Percentiles rank a stretch among this genome's conserved stretches.
Conservation (phyloP, 176 grass and related monocot species). For the Phyllostachys edulis region DNA sequence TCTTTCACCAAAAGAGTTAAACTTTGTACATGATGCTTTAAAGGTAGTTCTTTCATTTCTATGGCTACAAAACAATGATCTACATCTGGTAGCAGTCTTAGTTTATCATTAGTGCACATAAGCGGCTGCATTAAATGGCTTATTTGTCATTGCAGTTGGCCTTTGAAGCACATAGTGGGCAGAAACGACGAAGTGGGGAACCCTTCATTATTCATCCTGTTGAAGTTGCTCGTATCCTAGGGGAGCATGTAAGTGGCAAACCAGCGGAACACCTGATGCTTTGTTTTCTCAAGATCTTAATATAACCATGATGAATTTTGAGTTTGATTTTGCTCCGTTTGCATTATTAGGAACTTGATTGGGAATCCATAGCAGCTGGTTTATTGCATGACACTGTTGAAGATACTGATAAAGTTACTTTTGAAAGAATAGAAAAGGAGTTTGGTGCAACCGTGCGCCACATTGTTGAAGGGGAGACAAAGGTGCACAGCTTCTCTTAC, state of each 20-base stretch:
- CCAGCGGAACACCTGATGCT: neutral
- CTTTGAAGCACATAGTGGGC: constrained; percentile 86
- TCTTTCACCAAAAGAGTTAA: constrained; percentile 76
- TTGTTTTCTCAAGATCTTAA: constrained; percentile 5
- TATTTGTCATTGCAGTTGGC: constrained; percentile 66
- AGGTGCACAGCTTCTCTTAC: constrained; percentile 39
- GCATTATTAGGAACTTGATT: constrained; percentile 85
- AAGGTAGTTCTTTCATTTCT: constrained; percentile 51
- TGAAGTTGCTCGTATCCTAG: constrained; percentile 96
- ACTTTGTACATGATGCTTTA: constrained; percentile 81
- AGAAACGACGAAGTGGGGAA: constrained; percentile 92
- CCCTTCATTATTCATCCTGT: constrained; percentile 99
- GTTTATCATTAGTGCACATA: neutral
- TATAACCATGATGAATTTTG: constrained; percentile 28
- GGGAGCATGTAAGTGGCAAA: constrained; percentile 71
- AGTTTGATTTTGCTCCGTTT: constrained; percentile 23
- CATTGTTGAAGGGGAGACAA: constrained; percentile 99
- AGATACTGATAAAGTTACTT: constrained; percentile 92
- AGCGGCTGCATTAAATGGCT: constrained; percentile 19
- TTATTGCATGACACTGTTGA: constrained; percentile 99
- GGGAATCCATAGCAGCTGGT: constrained; percentile 94
- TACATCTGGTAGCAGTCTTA: no score
- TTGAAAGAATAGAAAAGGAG: constrained; percentile 90
- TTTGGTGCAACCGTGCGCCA: constrained; percentile 77
- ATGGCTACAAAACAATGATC: no score